These are phyloP conservation scores for Sclerotinia spermophila DNA, from an alignment of 2,329 filamentous ascomycete species.

Conservation along the genomic window DNA sequence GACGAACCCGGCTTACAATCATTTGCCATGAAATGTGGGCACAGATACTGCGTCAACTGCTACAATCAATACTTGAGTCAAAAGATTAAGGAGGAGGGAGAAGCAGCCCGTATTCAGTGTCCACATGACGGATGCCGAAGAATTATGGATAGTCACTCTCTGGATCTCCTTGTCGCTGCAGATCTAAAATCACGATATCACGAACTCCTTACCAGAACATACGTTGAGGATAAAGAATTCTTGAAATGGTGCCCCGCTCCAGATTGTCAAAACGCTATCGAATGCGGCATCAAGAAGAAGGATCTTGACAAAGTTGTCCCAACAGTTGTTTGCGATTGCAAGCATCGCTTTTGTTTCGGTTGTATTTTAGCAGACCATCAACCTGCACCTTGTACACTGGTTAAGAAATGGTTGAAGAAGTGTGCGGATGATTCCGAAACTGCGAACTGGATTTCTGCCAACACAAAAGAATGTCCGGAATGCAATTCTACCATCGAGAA, in stretches of 20 bases:
- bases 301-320: slow-evolving; percentile 83
- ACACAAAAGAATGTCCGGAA: slow-evolving; percentile 96
- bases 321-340: slow-evolving; percentile 81
- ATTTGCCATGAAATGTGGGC: slow-evolving; percentile 92
- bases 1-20: slow-evolving; percentile 73
- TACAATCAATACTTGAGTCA: slow-evolving; percentile 87
- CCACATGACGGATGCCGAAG: slow-evolving; percentile 82
- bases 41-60: slow-evolving; percentile 89
- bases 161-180: slow-evolving; percentile 68
- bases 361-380: slow-evolving; percentile 89
- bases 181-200: slow-evolving; percentile 66
- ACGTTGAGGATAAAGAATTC: slow-evolving; percentile 93
- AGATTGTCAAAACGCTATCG: slow-evolving; percentile 91
- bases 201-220: slow-evolving; percentile 83
- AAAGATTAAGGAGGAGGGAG: slow-evolving; percentile 93
- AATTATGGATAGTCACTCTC: slow-evolving; percentile 85
- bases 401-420: slow-evolving; percentile 96
- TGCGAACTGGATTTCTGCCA: slow-evolving; percentile 98
- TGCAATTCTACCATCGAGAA: slow-evolving; percentile 98
- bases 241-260: slow-evolving; percentile 98
- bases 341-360: slow-evolving; percentile 90
- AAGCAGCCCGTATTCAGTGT: slow-evolving; percentile 92
- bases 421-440: slow-evolving; percentile 98
- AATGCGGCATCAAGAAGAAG: slow-evolving; percentile 83
- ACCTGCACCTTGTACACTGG: slow-evolving; percentile 83